Percentiles rank a stretch among this genome's conserved stretches.
Conservation (phyloP, 129 eudicot species). For the Logfia minima region DNA sequence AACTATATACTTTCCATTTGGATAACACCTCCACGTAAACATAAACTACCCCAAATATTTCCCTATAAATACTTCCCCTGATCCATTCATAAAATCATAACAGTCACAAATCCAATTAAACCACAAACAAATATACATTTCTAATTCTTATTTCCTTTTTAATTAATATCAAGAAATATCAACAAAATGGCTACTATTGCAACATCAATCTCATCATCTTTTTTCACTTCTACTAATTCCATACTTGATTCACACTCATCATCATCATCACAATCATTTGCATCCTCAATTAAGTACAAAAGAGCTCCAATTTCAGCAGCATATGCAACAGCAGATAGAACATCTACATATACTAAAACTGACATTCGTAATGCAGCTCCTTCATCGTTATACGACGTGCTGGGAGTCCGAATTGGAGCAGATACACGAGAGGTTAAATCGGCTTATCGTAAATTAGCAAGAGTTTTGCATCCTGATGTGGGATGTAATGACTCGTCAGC, state of each 20-base stretch:
- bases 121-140: neutral
- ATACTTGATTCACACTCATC: neutral
- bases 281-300: neutral
- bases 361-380: neutral
- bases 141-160: too few relatives aligned
- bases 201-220: conserved; percentile 21
- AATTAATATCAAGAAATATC: neutral
- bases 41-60: neutral
- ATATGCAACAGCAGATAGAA: conserved; percentile 19
- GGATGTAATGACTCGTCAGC: conserved; percentile 32
- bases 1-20: conserved; percentile 1
- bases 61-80: neutral
- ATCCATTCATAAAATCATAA: neutral
- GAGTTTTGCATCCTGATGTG: conserved; percentile 67
- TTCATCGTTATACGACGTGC: conserved; percentile 18
- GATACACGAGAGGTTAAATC: conserved; percentile 12
- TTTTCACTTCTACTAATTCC: conserved; percentile 15
- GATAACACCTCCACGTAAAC: conserved; percentile 12
- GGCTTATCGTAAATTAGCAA: conserved; percentile 64
- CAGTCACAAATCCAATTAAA: neutral
- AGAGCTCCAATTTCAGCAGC: conserved; percentile 8
- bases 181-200: conserved; percentile 7
- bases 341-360: neutral
- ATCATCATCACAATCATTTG: neutral
- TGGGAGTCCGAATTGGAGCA: conserved; percentile 10